Conservation (phyloP, 164 flowering plant genomes). For the Euptelea pleiosperma region DNA sequence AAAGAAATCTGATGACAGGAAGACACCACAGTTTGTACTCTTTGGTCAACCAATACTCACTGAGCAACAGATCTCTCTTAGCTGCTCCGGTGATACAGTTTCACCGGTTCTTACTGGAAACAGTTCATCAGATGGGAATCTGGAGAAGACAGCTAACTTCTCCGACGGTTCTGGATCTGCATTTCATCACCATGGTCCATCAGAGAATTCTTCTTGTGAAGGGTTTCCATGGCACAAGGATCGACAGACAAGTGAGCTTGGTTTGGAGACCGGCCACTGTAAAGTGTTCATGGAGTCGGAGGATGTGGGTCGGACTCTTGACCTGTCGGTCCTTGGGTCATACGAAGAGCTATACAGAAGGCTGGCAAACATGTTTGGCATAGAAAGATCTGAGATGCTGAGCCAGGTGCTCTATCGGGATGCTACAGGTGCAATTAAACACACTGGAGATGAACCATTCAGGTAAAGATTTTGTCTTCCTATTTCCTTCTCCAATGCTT, state of each 20-base stretch:
- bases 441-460: slow-evolving; percentile 61
- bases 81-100: slow-evolving; percentile 38
- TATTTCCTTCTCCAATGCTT: background rate
- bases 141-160: slow-evolving; percentile 31
- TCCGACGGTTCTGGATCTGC: slow-evolving; percentile 45
- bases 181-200: slow-evolving; percentile 30
- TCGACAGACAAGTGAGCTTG: slow-evolving; percentile 21
- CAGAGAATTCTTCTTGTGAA: slow-evolving; percentile 30
- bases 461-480: slow-evolving; percentile 27
- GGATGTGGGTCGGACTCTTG: slow-evolving; percentile 61
- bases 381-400: slow-evolving; percentile 39
- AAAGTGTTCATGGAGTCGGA: slow-evolving; percentile 69
- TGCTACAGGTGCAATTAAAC: slow-evolving; percentile 32
- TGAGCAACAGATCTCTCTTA: slow-evolving; percentile 51
- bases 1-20: slow-evolving; percentile 32
- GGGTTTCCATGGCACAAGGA: slow-evolving; percentile 37
- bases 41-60: slow-evolving; percentile 70
- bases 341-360: slow-evolving; percentile 53
- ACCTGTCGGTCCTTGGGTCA: slow-evolving; percentile 46
- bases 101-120: slow-evolving; percentile 37
- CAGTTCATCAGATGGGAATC: slow-evolving; percentile 46
- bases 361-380: slow-evolving; percentile 47
- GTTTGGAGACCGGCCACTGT: slow-evolving; percentile 49
- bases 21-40: slow-evolving; percentile 46
- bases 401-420: slow-evolving; percentile 44